Evolutionary conservation across 2,329 filamentous ascomycete species (phyloP).

Genomic region (Fusarium nygamai): DNA sequence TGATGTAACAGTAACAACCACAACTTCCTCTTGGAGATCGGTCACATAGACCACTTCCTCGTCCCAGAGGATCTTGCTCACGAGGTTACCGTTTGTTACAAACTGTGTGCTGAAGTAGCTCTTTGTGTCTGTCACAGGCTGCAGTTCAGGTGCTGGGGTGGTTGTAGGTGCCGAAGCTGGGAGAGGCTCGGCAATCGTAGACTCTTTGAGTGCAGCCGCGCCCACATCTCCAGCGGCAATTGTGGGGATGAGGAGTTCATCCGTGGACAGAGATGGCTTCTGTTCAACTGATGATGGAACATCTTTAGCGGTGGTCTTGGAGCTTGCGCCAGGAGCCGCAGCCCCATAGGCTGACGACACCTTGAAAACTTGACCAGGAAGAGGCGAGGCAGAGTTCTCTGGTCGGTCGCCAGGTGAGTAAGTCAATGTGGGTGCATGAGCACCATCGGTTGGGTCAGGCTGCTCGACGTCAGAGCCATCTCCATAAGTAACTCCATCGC

Average conservation of each 20-base stretch:
- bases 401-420: slow-evolving; percentile 51
- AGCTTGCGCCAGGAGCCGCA: slow-evolving; percentile 25
- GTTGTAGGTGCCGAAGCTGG: slow-evolving; percentile 25
- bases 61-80: slow-evolving; percentile 67
- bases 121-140: slow-evolving; percentile 46
- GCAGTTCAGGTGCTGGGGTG: slow-evolving; percentile 41
- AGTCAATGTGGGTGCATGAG: slow-evolving; percentile 42
- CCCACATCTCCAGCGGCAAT: slow-evolving; percentile 11
- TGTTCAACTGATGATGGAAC: slow-evolving; percentile 14
- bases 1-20: slow-evolving; percentile 53
- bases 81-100: slow-evolving; percentile 58
- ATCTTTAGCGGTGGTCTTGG: slow-evolving; percentile 9
- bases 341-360: slow-evolving; percentile 39
- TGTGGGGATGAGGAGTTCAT: slow-evolving; percentile 13
- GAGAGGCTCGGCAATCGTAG: background rate
- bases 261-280: slow-evolving; percentile 5
- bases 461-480: slow-evolving; percentile 36
- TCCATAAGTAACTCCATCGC: slow-evolving; percentile 56
- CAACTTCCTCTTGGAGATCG: slow-evolving; percentile 52
- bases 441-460: slow-evolving; percentile 11
- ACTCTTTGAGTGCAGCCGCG: slow-evolving; percentile 18
- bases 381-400: slow-evolving; percentile 45
- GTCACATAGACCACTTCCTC: slow-evolving; percentile 66
- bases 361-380: slow-evolving; percentile 58
- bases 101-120: slow-evolving; percentile 62